Base-by-base conservation (phyloP, 805 yeast species). In the Sugiyamaella lignohabitans region DNA sequence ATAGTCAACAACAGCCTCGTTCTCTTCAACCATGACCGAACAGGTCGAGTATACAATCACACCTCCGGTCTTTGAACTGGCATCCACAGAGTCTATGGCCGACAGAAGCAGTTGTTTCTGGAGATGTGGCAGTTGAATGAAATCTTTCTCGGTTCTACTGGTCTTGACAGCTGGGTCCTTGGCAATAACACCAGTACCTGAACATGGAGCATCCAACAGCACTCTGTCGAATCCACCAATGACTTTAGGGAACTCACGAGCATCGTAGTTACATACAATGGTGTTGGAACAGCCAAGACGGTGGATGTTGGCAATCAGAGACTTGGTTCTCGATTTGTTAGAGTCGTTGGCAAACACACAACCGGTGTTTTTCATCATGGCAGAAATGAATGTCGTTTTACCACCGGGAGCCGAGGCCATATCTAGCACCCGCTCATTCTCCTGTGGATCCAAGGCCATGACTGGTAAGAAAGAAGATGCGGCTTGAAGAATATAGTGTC, bases 331-430 rank as follows among this genome's bases (percentile, higher is more conserved):
- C 20, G 95, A 86, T 65, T 91, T 93, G 72, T 88, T 93, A 48
- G 96, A 82, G 70, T 93, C 99, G 67, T 93, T 93, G 45, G 99
- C 99, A 65, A 93, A 89, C 19, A 93, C 86, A 66, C 91, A 81
- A 22, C 99, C 99, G 1, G 98, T 93, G 67, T 93, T 93, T 64
- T 93, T 93, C 98, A 93, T 93, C 70, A 91, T 68, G 1, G 99
- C 97, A 32, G 95, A 80, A 45, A 91, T 79, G 64, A 87, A 89
- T 1, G 98, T 91, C 18, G 97, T 87, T 64, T 91, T 91, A 69
- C 98, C 98, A 72, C 98, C 98, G 55, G 98, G 98, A 23, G 98
- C 97, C 51, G 98, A 95, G 41, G 98, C 98, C 99, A 93, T 93
- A 70, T 93, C 99, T 53, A 93, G 73, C 36, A 93, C 75, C 61